Evolutionary conservation across 148 eudicot species (phyloP).

Genomic region (Dianthus caryophyllus): DNA sequence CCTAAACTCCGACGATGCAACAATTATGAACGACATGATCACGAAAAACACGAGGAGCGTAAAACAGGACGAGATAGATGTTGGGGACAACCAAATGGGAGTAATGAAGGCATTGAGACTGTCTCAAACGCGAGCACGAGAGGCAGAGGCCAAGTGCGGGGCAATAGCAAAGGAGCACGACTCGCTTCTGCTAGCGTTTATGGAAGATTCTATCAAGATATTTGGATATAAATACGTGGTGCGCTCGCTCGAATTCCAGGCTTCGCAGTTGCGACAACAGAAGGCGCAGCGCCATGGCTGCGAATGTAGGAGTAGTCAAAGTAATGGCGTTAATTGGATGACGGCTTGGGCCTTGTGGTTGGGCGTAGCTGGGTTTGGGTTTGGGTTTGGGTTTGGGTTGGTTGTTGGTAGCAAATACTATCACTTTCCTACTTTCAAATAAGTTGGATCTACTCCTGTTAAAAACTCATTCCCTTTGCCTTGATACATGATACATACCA

Average conservation of each 20-base stretch:
- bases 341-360: slow-evolving; percentile 46
- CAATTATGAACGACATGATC: slow-evolving; percentile 20
- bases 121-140: slow-evolving; percentile 66
- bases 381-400: background rate
- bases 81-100: slow-evolving; percentile 31
- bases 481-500: too few relatives aligned
- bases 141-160: slow-evolving; percentile 44
- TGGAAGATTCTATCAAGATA: slow-evolving; percentile 36
- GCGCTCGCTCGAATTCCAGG: slow-evolving; percentile 41
- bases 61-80: background rate
- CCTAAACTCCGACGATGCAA: slow-evolving; percentile 26
- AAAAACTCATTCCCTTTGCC: background rate
- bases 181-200: slow-evolving; percentile 21
- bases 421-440: background rate
- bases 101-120: slow-evolving; percentile 48
- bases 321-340: slow-evolving; percentile 30
- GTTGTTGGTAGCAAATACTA: slow-evolving; percentile 39
- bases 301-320: slow-evolving; percentile 9
- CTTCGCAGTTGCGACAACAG: slow-evolving; percentile 7
- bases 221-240: slow-evolving; percentile 43
- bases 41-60: slow-evolving; percentile 10
- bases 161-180: slow-evolving; percentile 36
- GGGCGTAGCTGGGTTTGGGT: slow-evolving; percentile 47
- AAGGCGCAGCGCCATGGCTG: slow-evolving; percentile 1
- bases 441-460: too few relatives aligned